Conservation (phyloP, 2,329 filamentous ascomycete species). For the Fusarium sp. region DNA sequence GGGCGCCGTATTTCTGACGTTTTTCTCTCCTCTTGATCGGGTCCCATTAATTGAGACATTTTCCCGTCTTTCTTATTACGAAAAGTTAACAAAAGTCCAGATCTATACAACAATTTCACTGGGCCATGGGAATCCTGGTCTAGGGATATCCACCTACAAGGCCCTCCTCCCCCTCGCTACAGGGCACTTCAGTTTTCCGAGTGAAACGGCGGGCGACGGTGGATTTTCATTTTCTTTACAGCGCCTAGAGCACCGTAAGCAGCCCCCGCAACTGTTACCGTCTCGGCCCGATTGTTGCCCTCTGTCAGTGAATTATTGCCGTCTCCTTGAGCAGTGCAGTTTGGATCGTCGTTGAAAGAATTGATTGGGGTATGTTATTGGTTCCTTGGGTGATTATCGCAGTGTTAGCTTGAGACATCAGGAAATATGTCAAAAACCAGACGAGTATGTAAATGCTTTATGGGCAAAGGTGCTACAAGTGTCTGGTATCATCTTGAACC, state of each 20-base stretch:
- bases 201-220: slow-evolving; percentile 6
- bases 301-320: background rate
- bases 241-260: background rate
- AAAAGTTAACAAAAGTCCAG: background rate
- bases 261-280: background rate
- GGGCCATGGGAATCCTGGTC: slow-evolving; percentile 3
- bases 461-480: too few species aligned
- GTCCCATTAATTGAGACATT: slow-evolving; percentile 5
- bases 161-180: background rate
- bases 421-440: background rate
- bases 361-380: background rate
- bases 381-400: background rate
- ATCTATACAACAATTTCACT: slow-evolving; percentile 2
- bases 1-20: background rate
- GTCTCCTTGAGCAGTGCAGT: background rate
- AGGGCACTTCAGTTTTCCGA: background rate
- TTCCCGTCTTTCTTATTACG: background rate
- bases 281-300: background rate
- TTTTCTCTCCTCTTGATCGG: background rate
- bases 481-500: background rate
- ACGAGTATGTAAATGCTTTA: too few species aligned
- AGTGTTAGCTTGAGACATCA: background rate
- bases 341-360: background rate
- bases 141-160: slow-evolving; percentile 2
- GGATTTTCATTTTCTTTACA: background rate